phyloP scores from a whole-genome alignment of 2,329 filamentous ascomycete species.

The Colletotrichum simmondsii region DNA sequence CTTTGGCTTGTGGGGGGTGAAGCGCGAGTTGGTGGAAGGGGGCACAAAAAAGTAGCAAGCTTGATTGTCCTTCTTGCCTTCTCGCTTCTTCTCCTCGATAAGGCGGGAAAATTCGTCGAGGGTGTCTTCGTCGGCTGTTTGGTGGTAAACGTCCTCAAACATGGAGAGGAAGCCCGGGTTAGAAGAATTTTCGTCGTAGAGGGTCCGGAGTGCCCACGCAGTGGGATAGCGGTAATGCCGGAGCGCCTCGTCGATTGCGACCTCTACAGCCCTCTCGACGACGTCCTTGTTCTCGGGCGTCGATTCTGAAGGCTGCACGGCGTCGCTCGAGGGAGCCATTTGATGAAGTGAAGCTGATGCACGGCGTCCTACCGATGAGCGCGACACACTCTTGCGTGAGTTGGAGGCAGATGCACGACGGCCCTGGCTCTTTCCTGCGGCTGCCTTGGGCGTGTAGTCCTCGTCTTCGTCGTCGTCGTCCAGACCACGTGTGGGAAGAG shows the following conservation, averaged over 20 bases:
- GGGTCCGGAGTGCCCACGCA: slow-evolving; percentile 68
- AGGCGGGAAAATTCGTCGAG: slow-evolving; percentile 62
- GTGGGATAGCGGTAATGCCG: slow-evolving; percentile 68
- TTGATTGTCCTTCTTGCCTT: slow-evolving; percentile 64
- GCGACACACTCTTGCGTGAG: slow-evolving; percentile 32
- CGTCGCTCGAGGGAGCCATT: slow-evolving; percentile 26
- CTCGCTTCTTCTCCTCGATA: slow-evolving; percentile 64
- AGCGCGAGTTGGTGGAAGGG: slow-evolving; percentile 53
- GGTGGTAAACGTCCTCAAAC: slow-evolving; percentile 67
- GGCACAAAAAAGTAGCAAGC: slow-evolving; percentile 66
- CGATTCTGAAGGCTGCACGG: slow-evolving; percentile 29
- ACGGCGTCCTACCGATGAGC: slow-evolving; percentile 30
- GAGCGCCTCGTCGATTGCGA: slow-evolving; percentile 69
- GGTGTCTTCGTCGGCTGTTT: slow-evolving; percentile 65
- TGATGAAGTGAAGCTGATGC: slow-evolving; percentile 27
- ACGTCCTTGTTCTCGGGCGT: slow-evolving; percentile 50
- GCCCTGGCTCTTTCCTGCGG: slow-evolving; percentile 14
- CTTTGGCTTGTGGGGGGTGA: slow-evolving; percentile 57
- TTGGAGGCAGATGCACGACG: slow-evolving; percentile 27
- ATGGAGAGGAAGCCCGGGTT: slow-evolving; percentile 65
- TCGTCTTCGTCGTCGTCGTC: slow-evolving; percentile 33
- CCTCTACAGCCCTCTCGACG: slow-evolving; percentile 64
- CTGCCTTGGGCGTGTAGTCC: slow-evolving; percentile 24
- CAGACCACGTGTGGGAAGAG: slow-evolving; percentile 19
- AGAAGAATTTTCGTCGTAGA: slow-evolving; percentile 68